Evolutionary conservation across 805 yeast species (phyloP).

Genomic region (Hanseniaspora taiwanica): DNA sequence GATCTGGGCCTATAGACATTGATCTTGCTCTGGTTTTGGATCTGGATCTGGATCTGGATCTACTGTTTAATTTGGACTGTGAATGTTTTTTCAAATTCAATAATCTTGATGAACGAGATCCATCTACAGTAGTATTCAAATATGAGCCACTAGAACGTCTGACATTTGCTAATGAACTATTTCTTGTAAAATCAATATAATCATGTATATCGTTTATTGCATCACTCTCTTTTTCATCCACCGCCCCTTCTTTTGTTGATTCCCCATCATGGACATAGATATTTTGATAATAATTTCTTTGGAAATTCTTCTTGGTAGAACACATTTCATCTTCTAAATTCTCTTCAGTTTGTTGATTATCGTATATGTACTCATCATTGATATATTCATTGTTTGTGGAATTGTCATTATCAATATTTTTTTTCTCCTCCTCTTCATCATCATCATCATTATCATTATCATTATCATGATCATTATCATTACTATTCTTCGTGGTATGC

Average conservation of each 20-base stretch:
- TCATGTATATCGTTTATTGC: neutral
- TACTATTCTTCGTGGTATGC: no score
- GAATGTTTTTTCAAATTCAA: neutral
- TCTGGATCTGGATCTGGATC: neutral
- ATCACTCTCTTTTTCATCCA: no score
- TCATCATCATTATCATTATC: neutral
- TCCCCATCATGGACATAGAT: constrained; percentile 25
- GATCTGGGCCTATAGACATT: no score
- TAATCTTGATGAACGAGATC: no score
- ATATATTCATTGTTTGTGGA: neutral
- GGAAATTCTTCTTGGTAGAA: constrained; percentile 6
- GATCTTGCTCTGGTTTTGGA: neutral
- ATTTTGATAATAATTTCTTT: constrained; percentile 13
- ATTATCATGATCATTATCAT: neutral
- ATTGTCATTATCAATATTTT: neutral
- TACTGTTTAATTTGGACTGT: neutral
- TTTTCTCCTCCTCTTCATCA: neutral
- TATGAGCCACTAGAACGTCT: no score
- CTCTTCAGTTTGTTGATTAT: constrained; percentile 5
- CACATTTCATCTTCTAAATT: constrained; percentile 12
- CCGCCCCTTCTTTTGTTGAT: constrained; percentile 6
- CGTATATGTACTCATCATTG: neutral
- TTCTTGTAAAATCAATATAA: no score
- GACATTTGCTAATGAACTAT: neutral
- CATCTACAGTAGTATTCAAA: no score